phyloP scores from a whole-genome alignment of 768 basidiomycete species.

The Leccinum sublutescens region DNA sequence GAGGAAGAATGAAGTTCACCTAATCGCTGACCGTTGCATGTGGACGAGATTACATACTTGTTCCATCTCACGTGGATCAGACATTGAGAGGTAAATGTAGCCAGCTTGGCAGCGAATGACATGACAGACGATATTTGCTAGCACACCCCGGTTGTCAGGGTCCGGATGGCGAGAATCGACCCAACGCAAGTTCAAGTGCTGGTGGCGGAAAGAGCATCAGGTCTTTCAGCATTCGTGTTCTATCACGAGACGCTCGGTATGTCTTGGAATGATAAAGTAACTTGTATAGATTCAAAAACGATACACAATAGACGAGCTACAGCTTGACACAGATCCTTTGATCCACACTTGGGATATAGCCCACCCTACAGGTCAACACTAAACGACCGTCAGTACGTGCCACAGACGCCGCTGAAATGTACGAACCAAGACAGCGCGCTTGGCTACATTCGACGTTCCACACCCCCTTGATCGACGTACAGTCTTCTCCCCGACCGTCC shows the following conservation, averaged over 20 bases:
- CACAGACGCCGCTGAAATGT: background rate
- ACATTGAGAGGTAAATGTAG: background rate
- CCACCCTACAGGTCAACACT: constrained; percentile 15
- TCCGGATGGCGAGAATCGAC: background rate
- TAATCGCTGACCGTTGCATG: background rate
- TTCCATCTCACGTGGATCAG: constrained; percentile 1
- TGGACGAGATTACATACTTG: background rate
- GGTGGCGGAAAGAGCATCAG: background rate
- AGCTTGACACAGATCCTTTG: constrained; percentile 12
- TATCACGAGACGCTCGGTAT: background rate
- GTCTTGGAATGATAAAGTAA: background rate
- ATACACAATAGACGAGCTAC: constrained; percentile 3
- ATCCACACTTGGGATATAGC: constrained; percentile 15
- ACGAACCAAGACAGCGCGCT: constrained; percentile 52
- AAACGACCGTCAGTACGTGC: background rate
- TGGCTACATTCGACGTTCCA: constrained; percentile 70
- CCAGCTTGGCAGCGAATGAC: background rate
- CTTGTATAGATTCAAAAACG: background rate
- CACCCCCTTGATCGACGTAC: constrained; percentile 60
- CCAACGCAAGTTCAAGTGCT: background rate
- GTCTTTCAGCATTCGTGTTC: background rate
- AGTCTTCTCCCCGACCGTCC: constrained; percentile 65
- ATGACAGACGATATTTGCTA: background rate
- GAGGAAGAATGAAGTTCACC: constrained; percentile 47
- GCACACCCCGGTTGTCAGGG: background rate